Percentiles rank a stretch among this genome's conserved stretches.
Evolutionary conservation across 352 stramenopile genomes (phyloP).

Genomic region (Peronospora farinosa): DNA sequence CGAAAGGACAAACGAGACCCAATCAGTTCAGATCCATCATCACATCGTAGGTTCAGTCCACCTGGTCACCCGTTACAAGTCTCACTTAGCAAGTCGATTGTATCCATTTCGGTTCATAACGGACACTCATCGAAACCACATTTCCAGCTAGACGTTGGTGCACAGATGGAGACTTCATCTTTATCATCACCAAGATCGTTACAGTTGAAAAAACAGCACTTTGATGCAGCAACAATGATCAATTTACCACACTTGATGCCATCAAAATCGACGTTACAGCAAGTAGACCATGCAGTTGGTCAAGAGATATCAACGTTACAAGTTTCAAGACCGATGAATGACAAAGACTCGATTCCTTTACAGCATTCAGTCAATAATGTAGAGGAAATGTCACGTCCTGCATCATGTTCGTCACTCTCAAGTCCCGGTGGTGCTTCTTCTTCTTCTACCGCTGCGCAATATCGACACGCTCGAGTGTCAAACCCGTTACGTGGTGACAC

Average conservation of each 20-base stretch:
- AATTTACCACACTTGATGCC: too few species aligned
- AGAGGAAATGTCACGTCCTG: slow-evolving; percentile 11
- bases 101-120: too few species aligned
- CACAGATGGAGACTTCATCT: slow-evolving; percentile 1
- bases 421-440: slow-evolving; percentile 8
- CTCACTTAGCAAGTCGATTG: too few species aligned
- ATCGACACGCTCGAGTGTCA: slow-evolving; percentile 1
- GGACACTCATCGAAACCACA: not conserved
- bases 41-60: slow-evolving; percentile 11
- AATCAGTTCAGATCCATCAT: not conserved
- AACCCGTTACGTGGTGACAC: slow-evolving; percentile 28
- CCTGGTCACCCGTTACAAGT: too few species aligned
- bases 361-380: slow-evolving; percentile 3
- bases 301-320: not conserved
- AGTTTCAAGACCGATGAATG: not conserved
- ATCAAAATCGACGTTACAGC: too few species aligned
- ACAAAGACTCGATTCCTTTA: not conserved
- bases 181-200: slow-evolving; percentile 1
- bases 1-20: too few species aligned
- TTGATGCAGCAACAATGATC: too few species aligned
- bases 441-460: slow-evolving; percentile 3
- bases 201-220: slow-evolving; percentile 3
- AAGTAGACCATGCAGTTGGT: not conserved
- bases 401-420: slow-evolving; percentile 24
- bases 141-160: too few species aligned